A percentile compares a stretch with the other conserved stretches of the same genome.
Evolutionary conservation across 2,329 filamentous ascomycete genomes (phyloP).

Genomic region (Bisporella sp.): DNA sequence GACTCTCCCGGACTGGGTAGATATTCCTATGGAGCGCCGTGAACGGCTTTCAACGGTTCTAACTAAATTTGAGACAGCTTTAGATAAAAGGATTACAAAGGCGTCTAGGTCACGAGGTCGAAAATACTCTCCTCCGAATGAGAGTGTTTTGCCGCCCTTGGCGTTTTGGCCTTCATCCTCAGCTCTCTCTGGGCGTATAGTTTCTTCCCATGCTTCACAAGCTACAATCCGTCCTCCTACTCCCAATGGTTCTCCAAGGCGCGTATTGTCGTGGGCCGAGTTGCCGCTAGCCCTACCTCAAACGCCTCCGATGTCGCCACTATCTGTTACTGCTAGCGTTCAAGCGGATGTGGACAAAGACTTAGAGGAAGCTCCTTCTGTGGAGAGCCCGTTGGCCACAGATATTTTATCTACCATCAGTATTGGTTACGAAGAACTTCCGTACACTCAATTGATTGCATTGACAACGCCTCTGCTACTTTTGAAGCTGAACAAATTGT

Average conservation of each 20-base stretch:
- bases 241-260: neutral
- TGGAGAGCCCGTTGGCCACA: neutral
- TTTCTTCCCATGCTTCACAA: slow-evolving; percentile 5
- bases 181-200: slow-evolving; percentile 3
- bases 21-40: slow-evolving; percentile 7
- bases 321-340: no score
- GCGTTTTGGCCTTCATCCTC: slow-evolving; percentile 8
- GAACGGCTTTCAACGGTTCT: slow-evolving; percentile 4
- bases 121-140: slow-evolving; percentile 7
- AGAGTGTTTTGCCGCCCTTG: slow-evolving; percentile 11
- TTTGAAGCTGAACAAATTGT: slow-evolving; percentile 2
- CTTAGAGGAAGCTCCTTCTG: no score
- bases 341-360: no score
- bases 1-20: slow-evolving; percentile 32
- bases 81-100: slow-evolving; percentile 9
- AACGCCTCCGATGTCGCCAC: neutral
- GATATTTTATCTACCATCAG: neutral
- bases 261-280: neutral
- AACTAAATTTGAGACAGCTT: slow-evolving; percentile 5
- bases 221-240: slow-evolving; percentile 5
- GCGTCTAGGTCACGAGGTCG: slow-evolving; percentile 7
- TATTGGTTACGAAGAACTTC: neutral
- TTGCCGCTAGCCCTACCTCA: neutral
- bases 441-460: neutral
- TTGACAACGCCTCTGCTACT: neutral